phyloP scores from a whole-genome alignment of 192 early-diverging fungal species.

The Linnemannia elongata region DNA sequence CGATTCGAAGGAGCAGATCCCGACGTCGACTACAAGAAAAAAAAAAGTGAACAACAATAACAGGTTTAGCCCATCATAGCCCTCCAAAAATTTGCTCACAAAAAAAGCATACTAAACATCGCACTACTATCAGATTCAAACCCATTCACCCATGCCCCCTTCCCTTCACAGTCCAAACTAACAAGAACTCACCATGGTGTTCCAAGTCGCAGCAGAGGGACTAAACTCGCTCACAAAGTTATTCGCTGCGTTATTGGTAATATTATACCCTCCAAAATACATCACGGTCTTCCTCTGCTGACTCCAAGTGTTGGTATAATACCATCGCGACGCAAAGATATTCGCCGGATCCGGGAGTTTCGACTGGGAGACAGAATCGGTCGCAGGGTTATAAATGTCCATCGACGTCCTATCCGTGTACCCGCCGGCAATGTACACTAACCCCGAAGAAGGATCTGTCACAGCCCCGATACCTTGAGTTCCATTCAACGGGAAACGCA shows the following conservation, averaged over 20 bases:
- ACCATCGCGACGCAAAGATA: slow-evolving; percentile 18
- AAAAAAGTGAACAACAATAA: neutral
- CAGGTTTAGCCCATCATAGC: neutral
- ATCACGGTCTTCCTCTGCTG: slow-evolving; percentile 17
- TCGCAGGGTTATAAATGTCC: slow-evolving; percentile 23
- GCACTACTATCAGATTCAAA: neutral
- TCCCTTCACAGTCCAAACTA: neutral
- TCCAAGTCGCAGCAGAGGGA: slow-evolving; percentile 10
- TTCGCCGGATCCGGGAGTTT: neutral
- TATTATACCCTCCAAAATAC: slow-evolving; percentile 47
- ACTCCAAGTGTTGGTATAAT: slow-evolving; percentile 28
- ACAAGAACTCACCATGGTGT: slow-evolving; percentile 23
- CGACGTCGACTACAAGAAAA: slow-evolving; percentile 10
- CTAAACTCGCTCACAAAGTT: slow-evolving; percentile 33
- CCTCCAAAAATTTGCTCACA: neutral
- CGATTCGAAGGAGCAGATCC: slow-evolving; percentile 25
- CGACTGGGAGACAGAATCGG: neutral
- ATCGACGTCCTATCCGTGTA: slow-evolving; percentile 27
- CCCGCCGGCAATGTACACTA: slow-evolving; percentile 31
- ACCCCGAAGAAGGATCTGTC: slow-evolving; percentile 21
- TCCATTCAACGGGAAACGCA: neutral
- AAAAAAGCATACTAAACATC: neutral
- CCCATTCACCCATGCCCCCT: neutral
- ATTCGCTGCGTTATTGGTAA: neutral
- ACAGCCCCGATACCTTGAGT: slow-evolving; percentile 43